Evolutionary conservation across 2,329 filamentous ascomycete species (phyloP).

Genomic region (Phaeosphaeriaceae sp.): DNA sequence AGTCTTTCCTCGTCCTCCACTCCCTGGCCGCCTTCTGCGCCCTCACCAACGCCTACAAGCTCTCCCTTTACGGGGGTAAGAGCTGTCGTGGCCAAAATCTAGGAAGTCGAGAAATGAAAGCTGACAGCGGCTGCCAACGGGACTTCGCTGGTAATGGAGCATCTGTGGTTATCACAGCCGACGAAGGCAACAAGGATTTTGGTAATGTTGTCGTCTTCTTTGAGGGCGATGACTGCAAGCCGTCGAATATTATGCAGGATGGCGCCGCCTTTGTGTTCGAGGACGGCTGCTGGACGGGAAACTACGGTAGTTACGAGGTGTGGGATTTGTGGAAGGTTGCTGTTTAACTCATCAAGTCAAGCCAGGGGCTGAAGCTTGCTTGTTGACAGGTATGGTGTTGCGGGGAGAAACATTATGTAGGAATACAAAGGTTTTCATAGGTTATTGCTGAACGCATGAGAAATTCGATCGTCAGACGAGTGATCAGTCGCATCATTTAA

Average conservation of each 20-base stretch:
- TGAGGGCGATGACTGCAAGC: conserved; percentile 12
- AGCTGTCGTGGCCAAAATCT: conserved; percentile 3
- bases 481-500: too few species aligned
- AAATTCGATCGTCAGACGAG: background rate
- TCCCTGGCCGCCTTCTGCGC: conserved; percentile 1
- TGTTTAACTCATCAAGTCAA: background rate
- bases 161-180: conserved; percentile 3
- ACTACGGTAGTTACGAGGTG: conserved; percentile 14
- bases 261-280: conserved; percentile 5
- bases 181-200: conserved; percentile 11
- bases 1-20: conserved; percentile 1
- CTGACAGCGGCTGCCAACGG: conserved; percentile 7
- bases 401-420: background rate
- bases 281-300: conserved; percentile 7
- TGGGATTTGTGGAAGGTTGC: conserved; percentile 12
- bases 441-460: background rate
- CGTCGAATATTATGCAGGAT: conserved; percentile 10
- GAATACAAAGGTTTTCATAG: background rate
- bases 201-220: conserved; percentile 12
- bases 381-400: too few species aligned
- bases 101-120: conserved; percentile 6
- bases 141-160: conserved; percentile 8
- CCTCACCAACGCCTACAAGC: conserved; percentile 5
- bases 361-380: too few species aligned
- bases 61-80: conserved; percentile 1